Evolutionary conservation across 441 rosid genomes (phyloP).

Genomic region (Erodium trifolium): DNA sequence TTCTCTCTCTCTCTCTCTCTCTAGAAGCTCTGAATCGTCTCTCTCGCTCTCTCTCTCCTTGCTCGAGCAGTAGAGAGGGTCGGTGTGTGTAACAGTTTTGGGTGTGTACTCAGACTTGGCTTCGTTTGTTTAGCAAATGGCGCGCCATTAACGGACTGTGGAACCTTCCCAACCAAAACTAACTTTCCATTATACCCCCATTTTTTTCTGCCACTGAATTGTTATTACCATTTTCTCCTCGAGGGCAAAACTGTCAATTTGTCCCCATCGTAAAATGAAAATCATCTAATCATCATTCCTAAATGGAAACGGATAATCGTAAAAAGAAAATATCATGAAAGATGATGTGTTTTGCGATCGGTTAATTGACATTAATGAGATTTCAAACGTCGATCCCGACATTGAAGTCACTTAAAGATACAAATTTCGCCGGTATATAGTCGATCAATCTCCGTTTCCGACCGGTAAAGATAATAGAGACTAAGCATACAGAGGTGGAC

Average conservation of each 20-base stretch:
- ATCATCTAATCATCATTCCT: no score
- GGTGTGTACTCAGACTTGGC: not conserved
- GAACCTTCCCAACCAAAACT: not conserved
- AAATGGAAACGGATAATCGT: no score
- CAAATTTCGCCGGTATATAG: no score
- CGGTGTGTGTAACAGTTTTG: not conserved
- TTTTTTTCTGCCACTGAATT: not conserved
- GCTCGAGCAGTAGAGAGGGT: not conserved
- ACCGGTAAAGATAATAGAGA: no score
- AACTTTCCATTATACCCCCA: not conserved
- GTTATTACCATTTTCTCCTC: not conserved
- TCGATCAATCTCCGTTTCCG: no score
- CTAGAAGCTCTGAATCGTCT: not conserved
- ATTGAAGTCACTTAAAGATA: no score
- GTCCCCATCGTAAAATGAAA: no score
- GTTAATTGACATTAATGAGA: no score
- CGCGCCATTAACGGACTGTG: not conserved
- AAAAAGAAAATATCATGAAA: no score
- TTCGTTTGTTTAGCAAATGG: not conserved
- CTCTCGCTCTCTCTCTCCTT: not conserved
- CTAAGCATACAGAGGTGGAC: no score
- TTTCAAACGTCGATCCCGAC: no score
- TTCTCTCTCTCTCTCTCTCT: conserved; percentile 4
- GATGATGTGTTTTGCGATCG: no score
- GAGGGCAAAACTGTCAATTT: not conserved